Evolutionary conservation across 2,329 filamentous ascomycete species (phyloP).

Genomic region (Amylocarpus encephaloides): DNA sequence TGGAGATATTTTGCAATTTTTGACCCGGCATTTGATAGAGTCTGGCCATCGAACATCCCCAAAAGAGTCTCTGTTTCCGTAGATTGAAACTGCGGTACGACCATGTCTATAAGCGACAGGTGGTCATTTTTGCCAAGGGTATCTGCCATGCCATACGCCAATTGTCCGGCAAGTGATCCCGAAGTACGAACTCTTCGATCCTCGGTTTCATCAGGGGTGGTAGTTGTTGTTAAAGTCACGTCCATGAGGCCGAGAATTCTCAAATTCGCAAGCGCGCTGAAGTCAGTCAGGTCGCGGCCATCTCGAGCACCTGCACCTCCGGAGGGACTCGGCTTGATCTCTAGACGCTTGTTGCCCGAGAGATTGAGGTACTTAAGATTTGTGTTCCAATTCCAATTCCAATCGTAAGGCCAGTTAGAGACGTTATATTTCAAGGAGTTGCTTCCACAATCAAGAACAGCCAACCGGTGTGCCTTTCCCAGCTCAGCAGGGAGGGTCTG

Average conservation of each 20-base stretch:
- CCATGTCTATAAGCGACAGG: constrained; percentile 89
- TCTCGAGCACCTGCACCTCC: constrained; percentile 63
- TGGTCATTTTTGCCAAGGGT: constrained; percentile 90
- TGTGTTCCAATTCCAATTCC: constrained; percentile 99
- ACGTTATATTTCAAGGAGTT: constrained; percentile 98
- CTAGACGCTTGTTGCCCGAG: constrained; percentile 91
- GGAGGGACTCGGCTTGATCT: constrained; percentile 69
- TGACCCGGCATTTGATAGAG: constrained; percentile 81
- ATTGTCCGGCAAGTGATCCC: constrained; percentile 81
- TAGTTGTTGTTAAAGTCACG: constrained; percentile 88
- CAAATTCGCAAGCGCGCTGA: constrained; percentile 75
- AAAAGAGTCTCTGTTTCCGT: constrained; percentile 85
- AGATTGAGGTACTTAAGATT: constrained; percentile 93
- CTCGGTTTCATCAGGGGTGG: constrained; percentile 90
- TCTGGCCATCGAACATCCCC: constrained; percentile 93
- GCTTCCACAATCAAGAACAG: constrained; percentile 89
- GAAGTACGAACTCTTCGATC: constrained; percentile 95
- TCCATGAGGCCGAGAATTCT: constrained; percentile 94
- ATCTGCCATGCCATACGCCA: constrained; percentile 97
- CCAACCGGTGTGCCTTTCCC: constrained; percentile 85
- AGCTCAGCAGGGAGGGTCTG: constrained; percentile 93
- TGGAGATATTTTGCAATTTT: constrained; percentile 96
- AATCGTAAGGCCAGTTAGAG: constrained; percentile 97
- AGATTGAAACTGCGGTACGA: constrained; percentile 85
- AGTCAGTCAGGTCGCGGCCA: constrained; percentile 76